These are phyloP conservation scores for Lathyrus sativus DNA, from an alignment of 306 rosid species.

Conservation along the genomic window DNA sequence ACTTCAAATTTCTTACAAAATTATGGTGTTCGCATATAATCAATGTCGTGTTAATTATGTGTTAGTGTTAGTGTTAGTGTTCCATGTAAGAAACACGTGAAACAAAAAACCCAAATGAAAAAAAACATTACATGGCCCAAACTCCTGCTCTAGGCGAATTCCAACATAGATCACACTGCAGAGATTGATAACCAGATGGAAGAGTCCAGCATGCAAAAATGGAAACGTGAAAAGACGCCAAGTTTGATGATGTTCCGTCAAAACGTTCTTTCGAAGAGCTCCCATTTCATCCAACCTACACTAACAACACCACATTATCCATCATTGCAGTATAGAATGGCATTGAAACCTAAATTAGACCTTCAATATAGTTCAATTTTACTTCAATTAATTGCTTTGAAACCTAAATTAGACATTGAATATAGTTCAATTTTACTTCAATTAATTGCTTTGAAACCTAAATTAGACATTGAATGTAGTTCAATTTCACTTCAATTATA, in stretches of 20 bases:
- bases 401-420: constrained; percentile 8
- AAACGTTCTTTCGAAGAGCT: constrained; percentile 56
- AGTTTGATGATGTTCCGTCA: constrained; percentile 57
- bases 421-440: background rate
- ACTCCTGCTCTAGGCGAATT: constrained; percentile 71
- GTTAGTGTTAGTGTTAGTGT: background rate
- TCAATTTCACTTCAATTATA: background rate
- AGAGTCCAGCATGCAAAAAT: constrained; percentile 73
- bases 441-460: background rate
- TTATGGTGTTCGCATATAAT: background rate
- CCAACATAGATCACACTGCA: constrained; percentile 71
- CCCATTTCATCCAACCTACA: constrained; percentile 89
- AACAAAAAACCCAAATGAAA: background rate
- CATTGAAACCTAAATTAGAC: background rate
- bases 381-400: background rate
- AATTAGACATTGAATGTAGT: background rate
- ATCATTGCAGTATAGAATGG: background rate
- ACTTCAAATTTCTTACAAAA: background rate
- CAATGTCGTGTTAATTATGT: background rate
- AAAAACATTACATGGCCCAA: constrained; percentile 63
- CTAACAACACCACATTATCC: constrained; percentile 1
- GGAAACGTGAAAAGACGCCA: constrained; percentile 94
- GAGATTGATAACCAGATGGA: constrained; percentile 82
- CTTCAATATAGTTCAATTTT: constrained; percentile 4
- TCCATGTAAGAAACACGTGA: background rate